A percentile compares a stretch with the other conserved stretches of the same genome.
phyloP scores from a whole-genome alignment of 495 filamentous ascomycete genomes.

The Lasiosphaeria miniovina region DNA sequence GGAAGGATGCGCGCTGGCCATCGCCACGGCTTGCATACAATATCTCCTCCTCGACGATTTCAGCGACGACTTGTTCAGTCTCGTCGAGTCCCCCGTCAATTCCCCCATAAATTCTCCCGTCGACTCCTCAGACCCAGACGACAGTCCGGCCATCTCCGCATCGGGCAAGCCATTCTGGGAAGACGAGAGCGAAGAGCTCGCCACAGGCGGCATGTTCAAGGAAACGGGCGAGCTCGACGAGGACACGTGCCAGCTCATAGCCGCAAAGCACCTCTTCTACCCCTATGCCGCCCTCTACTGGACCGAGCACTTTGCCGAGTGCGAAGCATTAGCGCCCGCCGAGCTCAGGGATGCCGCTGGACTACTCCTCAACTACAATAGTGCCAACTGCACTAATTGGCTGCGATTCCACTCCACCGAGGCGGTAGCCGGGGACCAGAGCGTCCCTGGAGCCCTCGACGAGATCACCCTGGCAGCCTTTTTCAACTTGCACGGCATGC shows the following conservation, averaged over 20 bases:
- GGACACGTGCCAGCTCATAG: conserved; percentile 10
- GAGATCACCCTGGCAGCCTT: conserved; percentile 16
- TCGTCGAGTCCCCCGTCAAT: not conserved
- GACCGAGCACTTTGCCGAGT: conserved; percentile 20
- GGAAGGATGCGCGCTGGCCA: not conserved
- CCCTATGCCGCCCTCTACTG: conserved; percentile 22
- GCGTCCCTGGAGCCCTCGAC: conserved; percentile 5
- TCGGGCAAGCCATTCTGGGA: not conserved
- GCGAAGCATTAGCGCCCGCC: not conserved
- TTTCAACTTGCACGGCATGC: conserved; percentile 14
- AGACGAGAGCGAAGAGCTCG: not conserved
- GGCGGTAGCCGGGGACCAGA: conserved; percentile 1
- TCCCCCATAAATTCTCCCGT: not conserved
- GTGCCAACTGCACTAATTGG: conserved; percentile 14
- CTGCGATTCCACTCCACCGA: conserved; percentile 17
- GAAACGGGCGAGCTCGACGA: not conserved
- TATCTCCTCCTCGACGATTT: conserved; percentile 26
- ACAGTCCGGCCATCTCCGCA: not conserved
- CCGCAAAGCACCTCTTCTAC: conserved; percentile 11
- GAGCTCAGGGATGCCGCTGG: conserved; percentile 9
- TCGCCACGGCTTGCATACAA: conserved; percentile 17
- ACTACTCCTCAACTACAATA: conserved; percentile 13
- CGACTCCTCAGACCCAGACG: not conserved
- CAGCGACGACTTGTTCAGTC: conserved; percentile 14
- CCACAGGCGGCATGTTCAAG: not conserved